These are phyloP conservation scores for Leccinum subrobustum DNA, from an alignment of 1,284 basidiomycete genomes.

Conservation along the genomic window DNA sequence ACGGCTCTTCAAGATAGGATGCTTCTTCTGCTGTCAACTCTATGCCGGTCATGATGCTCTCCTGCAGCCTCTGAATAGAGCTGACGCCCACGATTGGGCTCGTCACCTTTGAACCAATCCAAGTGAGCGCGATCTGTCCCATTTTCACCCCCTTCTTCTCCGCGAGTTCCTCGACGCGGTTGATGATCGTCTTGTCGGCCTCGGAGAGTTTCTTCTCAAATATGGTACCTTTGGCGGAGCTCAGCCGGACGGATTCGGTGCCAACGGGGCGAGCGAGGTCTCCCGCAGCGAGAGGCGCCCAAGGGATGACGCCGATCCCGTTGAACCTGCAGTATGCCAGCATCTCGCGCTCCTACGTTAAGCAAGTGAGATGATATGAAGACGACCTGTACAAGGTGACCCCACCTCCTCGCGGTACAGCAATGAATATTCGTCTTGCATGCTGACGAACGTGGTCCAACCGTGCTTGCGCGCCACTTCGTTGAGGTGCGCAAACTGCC, in stretches of 20 bases:
- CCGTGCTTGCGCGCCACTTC: constrained; percentile 36
- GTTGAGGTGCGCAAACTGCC: constrained; percentile 44
- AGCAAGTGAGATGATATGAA: neutral
- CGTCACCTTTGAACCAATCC: constrained; percentile 37
- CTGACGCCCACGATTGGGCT: constrained; percentile 40
- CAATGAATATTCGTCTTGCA: constrained; percentile 31
- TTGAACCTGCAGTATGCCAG: constrained; percentile 45
- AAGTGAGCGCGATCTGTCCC: constrained; percentile 43
- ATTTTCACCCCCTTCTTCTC: constrained; percentile 39
- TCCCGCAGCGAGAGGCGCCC: constrained; percentile 40
- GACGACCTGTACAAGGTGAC: neutral
- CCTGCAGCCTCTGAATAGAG: constrained; percentile 24
- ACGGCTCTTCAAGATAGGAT: constrained; percentile 33
- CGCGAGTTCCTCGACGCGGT: constrained; percentile 41
- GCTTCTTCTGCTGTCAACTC: constrained; percentile 29
- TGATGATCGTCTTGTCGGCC: constrained; percentile 35
- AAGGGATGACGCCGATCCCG: constrained; percentile 47
- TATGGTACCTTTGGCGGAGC: constrained; percentile 25
- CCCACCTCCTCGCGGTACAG: constrained; percentile 42
- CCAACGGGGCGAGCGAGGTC: constrained; percentile 20
- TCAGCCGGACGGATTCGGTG: constrained; percentile 25
- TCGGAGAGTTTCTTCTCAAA: constrained; percentile 31
- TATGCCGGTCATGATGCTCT: constrained; percentile 22
- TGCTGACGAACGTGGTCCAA: constrained; percentile 38
- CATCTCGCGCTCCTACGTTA: constrained; percentile 45